Conservation (phyloP, 768 basidiomycete genomes). For the Nevesoporus exiguus region DNA sequence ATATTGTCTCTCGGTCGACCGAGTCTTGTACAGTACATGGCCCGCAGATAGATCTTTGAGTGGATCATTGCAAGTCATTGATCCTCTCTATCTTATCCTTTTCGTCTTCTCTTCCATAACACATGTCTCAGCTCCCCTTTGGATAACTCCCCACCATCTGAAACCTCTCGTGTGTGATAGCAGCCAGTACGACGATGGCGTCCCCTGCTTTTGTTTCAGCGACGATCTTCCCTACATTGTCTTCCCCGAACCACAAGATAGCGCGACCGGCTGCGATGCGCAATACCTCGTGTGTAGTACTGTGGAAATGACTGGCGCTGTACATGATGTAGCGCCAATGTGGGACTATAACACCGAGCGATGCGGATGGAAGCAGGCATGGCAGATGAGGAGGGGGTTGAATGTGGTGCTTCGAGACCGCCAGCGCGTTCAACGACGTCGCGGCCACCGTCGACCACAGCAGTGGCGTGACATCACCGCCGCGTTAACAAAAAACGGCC, state of each 20-base stretch:
- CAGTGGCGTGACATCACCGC: conserved; percentile 6
- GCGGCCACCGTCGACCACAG: neutral
- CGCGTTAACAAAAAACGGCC: neutral
- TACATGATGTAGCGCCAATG: conserved; percentile 45
- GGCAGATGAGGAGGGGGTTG: conserved; percentile 39
- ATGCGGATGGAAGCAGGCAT: conserved; percentile 26
- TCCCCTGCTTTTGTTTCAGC: too few relatives aligned
- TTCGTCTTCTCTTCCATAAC: neutral
- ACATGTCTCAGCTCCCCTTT: conserved; percentile 36
- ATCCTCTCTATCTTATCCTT: conserved; percentile 14
- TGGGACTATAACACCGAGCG: conserved; percentile 34
- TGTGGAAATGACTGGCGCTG: conserved; percentile 39
- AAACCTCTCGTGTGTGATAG: conserved; percentile 34
- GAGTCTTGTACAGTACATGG: too few relatives aligned
- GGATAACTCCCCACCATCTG: conserved; percentile 43
- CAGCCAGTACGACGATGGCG: conserved; percentile 40
- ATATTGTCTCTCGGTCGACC: too few relatives aligned
- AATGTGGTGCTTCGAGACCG: conserved; percentile 27
- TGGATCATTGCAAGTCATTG: conserved; percentile 26
- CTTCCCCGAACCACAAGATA: conserved; percentile 40
- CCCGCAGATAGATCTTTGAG: too few relatives aligned
- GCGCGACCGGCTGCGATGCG: conserved; percentile 34
- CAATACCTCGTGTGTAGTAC: conserved; percentile 42
- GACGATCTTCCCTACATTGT: too few relatives aligned
- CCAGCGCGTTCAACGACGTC: conserved; percentile 25